Conservation (phyloP, 306 rosid genomes). For the Calophaca sinica region DNA sequence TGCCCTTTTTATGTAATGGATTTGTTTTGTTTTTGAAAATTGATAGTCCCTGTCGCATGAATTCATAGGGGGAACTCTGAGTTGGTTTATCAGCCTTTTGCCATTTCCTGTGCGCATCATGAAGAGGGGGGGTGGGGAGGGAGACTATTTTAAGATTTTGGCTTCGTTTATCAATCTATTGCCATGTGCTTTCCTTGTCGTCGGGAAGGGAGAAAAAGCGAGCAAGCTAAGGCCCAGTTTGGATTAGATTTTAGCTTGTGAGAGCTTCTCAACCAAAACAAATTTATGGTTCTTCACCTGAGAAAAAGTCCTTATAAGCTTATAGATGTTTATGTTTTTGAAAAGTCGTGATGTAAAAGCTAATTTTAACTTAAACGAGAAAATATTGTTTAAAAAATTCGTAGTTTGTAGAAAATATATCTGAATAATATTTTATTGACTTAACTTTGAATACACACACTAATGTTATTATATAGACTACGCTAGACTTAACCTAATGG, state of each 20-base stretch:
- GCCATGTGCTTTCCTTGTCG: slow-evolving; percentile 17
- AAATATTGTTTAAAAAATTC: neutral
- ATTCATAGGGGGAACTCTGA: too few relatives aligned
- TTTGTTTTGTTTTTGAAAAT: too few relatives aligned
- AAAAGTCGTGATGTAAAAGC: neutral
- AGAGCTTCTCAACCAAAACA: neutral
- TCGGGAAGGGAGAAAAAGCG: neutral
- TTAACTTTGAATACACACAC: too few relatives aligned
- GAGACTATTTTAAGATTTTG: neutral
- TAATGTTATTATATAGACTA: too few relatives aligned
- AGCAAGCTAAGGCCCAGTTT: neutral
- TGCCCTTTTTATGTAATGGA: too few relatives aligned
- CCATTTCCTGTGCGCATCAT: too few relatives aligned
- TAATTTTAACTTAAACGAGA: neutral
- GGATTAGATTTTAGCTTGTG: slow-evolving; percentile 18
- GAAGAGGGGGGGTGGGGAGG: too few relatives aligned
- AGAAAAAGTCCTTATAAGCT: neutral
- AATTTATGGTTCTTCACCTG: neutral
- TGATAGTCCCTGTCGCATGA: too few relatives aligned
- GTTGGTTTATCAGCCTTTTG: too few relatives aligned
- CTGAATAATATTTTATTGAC: too few relatives aligned
- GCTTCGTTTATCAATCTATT: neutral
- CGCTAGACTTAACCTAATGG: too few relatives aligned
- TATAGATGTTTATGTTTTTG: neutral
- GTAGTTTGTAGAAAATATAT: too few relatives aligned